Evolutionary conservation across 805 yeast genomes (phyloP), one percentile per base, ranked within the genome.

Genomic region (Kregervanrija delftensis): DNA sequence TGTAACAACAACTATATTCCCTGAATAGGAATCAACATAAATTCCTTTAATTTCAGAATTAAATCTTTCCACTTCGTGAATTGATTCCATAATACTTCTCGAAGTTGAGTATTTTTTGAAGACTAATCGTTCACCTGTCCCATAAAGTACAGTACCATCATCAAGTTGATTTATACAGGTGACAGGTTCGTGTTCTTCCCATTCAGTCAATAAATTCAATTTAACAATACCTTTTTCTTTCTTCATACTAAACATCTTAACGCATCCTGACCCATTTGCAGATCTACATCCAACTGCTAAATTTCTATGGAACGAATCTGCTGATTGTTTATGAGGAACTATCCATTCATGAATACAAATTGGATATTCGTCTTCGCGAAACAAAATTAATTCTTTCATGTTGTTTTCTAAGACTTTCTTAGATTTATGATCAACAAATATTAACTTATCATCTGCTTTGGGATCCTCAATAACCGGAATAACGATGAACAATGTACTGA

Each of bases 301-400:
- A 37, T 61, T 63, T 37, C 53, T 46, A 37, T 55, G 61, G 8
- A 45, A 45, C 32, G 50, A 51, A 8, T 37, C 49, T 30, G 42
- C 51, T 31, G 31, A 40, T 30, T 49, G 44, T 47, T 47, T 49
- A 11, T 55, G 54, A 11, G 43, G 49, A 3, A 67, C 53, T 12
- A 55, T 51, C 73, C 72, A 69, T 40, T 60, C 62, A n/a, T 60
- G 49, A 3, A 69, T 28, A 8, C 61, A 52, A 8, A 58, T 34
- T 1, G 69, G 67, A 4, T 42, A 54, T 37, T 64, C 68, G 5
- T 53, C 50, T 0, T 46, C 44, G 6, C 38, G 43, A n/a, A 60
- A 39, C 3, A 55, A 33, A 3, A 44, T 17, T 11, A 16, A 30
- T 10, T 40, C 51, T 4, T 33, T 16, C 3, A 39, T 38, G 11